A percentile compares a stretch with the other conserved stretches of the same genome.
phyloP scores from a whole-genome alignment of 306 rosid genomes.

The Bauhinia variegata region DNA sequence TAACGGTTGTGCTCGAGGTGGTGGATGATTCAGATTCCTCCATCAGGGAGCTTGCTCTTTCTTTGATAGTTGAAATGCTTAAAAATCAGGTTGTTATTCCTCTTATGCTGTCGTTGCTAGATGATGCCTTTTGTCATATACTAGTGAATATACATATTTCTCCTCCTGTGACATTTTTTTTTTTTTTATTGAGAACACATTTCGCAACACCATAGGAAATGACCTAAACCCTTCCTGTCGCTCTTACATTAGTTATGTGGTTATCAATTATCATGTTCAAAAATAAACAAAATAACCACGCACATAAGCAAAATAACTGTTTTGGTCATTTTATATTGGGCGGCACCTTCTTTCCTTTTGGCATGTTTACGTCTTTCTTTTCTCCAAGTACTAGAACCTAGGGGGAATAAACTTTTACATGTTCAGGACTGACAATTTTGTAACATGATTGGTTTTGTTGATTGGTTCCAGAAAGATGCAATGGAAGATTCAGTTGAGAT shows the following conservation, averaged over 20 bases:
- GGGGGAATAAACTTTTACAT: neutral
- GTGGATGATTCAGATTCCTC: slow-evolving; percentile 85
- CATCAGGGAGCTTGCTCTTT: slow-evolving; percentile 81
- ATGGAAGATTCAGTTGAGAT: slow-evolving; percentile 95
- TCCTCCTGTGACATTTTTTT: neutral
- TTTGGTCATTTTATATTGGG: too few species aligned
- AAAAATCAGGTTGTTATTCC: slow-evolving; percentile 75
- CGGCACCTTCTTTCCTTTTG: too few species aligned
- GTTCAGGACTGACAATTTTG: slow-evolving; percentile 11
- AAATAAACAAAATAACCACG: too few species aligned
- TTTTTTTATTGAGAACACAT: too few species aligned
- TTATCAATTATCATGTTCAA: too few species aligned
- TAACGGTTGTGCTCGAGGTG: slow-evolving; percentile 89
- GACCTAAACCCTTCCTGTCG: too few species aligned
- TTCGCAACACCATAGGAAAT: too few species aligned
- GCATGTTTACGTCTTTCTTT: too few species aligned
- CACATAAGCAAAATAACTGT: too few species aligned
- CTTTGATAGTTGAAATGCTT: slow-evolving; percentile 82
- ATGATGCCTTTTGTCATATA: slow-evolving; percentile 10
- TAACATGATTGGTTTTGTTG: slow-evolving; percentile 23
- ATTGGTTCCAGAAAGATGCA: slow-evolving; percentile 72
- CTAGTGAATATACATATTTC: slow-evolving; percentile 6
- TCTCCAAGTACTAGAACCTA: too few species aligned
- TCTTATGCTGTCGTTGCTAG: slow-evolving; percentile 29
- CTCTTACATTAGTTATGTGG: too few species aligned